Conservation (phyloP, 1,284 basidiomycete genomes). For the Ceratobasidium sp. region DNA sequence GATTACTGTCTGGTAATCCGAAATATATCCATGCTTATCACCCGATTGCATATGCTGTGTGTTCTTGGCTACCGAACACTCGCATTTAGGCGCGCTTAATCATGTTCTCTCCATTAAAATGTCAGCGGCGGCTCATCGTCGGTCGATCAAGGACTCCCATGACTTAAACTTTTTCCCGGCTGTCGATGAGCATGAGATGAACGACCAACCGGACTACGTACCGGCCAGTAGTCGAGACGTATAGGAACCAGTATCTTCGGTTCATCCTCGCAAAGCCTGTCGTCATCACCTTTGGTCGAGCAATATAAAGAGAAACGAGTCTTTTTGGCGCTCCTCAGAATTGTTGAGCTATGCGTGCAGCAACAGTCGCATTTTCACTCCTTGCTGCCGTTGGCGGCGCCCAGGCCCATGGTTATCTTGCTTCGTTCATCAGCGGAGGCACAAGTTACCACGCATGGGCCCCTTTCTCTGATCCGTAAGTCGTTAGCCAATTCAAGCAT, state of each 20-base stretch:
- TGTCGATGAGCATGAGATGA: neutral
- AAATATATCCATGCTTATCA: slow-evolving; percentile 31
- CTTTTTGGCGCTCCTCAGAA: neutral
- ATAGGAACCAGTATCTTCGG: slow-evolving; percentile 1
- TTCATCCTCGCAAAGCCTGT: slow-evolving; percentile 1
- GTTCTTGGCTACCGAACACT: neutral
- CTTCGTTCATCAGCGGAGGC: slow-evolving; percentile 24
- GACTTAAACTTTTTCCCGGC: slow-evolving; percentile 2
- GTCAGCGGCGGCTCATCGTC: neutral
- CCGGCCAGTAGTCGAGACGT: neutral
- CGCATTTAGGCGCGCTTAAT: neutral
- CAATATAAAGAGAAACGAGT: slow-evolving; percentile 2
- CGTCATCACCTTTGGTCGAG: neutral
- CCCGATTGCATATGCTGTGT: neutral
- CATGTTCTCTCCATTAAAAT: neutral
- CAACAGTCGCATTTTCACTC: neutral
- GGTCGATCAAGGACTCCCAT: slow-evolving; percentile 11
- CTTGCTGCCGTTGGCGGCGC: slow-evolving; percentile 10
- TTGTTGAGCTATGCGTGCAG: neutral
- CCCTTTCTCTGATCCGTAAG: slow-evolving; percentile 33
- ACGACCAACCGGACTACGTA: neutral
- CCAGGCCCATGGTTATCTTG: slow-evolving; percentile 27
- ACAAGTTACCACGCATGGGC: slow-evolving; percentile 34
- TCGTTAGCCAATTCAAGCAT: neutral
- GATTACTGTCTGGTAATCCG: slow-evolving; percentile 24